A percentile compares a stretch with the other conserved stretches of the same genome.
Conservation (phyloP, 441 rosid genomes). For the Erodium chrysanthum region DNA sequence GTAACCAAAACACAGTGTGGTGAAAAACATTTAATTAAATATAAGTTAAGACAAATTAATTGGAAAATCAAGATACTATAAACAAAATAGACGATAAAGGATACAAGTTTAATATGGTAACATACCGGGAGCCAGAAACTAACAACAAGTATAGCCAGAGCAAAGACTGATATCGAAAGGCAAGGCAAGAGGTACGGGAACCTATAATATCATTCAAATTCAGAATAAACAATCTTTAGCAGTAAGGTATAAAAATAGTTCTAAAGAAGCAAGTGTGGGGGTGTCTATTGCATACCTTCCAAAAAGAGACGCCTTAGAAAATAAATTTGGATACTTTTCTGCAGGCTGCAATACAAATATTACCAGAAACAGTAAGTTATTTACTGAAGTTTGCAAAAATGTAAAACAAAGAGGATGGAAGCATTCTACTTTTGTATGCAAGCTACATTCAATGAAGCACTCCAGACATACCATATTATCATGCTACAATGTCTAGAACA, state of each 20-base stretch:
- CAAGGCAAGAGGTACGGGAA: constrained; percentile 48
- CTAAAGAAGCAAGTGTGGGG: background rate
- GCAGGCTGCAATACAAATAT: constrained; percentile 25
- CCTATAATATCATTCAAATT: constrained; percentile 25
- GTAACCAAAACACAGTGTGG: too few relatives aligned
- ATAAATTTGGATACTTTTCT: constrained; percentile 28
- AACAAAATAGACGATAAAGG: background rate
- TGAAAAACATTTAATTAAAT: too few relatives aligned
- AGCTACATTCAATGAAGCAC: too few relatives aligned
- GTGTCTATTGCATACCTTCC: constrained; percentile 24
- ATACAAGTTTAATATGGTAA: background rate
- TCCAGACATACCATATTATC: too few relatives aligned
- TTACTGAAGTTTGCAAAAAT: background rate
- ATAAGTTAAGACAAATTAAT: too few relatives aligned
- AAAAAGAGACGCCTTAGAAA: constrained; percentile 28
- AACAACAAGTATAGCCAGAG: constrained; percentile 25
- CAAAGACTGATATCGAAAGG: constrained; percentile 34
- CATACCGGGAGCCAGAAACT: constrained; percentile 8
- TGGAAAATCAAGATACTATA: background rate
- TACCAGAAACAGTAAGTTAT: constrained; percentile 2
- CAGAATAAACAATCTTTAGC: constrained; percentile 8
- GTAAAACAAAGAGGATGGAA: too few relatives aligned
- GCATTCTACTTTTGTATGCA: too few relatives aligned
- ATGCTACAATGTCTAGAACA: too few relatives aligned
- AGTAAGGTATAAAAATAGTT: background rate